Base-by-base conservation (phyloP, 768 basidiomycete species). In the Cyclocybe aegerita region DNA sequence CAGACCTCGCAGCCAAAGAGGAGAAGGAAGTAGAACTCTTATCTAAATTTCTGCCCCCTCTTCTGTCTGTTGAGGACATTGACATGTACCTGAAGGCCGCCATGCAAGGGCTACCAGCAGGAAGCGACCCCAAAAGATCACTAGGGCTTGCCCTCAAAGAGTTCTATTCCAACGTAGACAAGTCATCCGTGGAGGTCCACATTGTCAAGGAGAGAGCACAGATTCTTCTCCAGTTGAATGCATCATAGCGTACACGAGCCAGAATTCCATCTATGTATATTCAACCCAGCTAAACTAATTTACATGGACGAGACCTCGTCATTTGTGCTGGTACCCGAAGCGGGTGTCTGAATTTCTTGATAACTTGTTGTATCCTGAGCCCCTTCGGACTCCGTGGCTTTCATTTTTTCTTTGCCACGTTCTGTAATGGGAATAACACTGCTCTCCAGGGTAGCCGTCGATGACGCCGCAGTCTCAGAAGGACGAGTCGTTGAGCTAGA, bases 1-100 rank as follows among this genome's bases (percentile, higher is more conserved):
- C 67, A 1, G 88, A 90, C 48, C 77, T 90, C 35, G 86, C 85
- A 16, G 74, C 76, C 39, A 83, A 81, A 56, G 86, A 88, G 67
- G 60, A 65, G 4, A 65, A 63, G 29, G 86, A 90, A 70, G 81
- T 71, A n/a, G 67, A 70, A 38, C 60, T 86, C 30, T 66, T 90
- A 37, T 66, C 77, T 17, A 64, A 66, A 39, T 82, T 83, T 54
- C 60, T 89, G 15, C 88, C 88, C 8, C 78, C 88, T 1, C 67
- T 80, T 48, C 67, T 87, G 31, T 68, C 81, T n/a, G 75, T 72
- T 51, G 65, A 65, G 11, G 79, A 82, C 37, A 73, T 89, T 56
- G 82, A 88, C 59, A 58, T 50, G 29, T 59, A 74, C n/a, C 71
- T 90, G 47, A 57, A 58, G 40, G 70, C 72, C 11, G 69, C 77